phyloP scores from a whole-genome alignment of 441 rosid genomes.

The Populus hybrid region DNA sequence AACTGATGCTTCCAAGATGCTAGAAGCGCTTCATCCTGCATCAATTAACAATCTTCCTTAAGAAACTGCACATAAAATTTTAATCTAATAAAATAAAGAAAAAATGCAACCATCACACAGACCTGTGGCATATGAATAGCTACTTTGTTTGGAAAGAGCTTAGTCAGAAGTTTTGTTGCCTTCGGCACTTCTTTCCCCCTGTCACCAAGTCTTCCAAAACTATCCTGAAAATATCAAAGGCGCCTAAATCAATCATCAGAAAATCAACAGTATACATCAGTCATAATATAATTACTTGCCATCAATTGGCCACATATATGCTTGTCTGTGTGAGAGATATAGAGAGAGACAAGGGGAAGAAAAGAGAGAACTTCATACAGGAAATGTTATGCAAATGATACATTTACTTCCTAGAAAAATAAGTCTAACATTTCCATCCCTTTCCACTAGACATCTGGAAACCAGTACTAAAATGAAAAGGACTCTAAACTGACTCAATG shows the following conservation, averaged over 20 bases:
- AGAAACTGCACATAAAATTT: conserved; percentile 8
- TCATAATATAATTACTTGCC: neutral
- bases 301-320: neutral
- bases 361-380: neutral
- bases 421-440: neutral
- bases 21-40: conserved; percentile 66
- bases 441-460: neutral
- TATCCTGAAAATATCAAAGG: conserved; percentile 50
- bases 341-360: neutral
- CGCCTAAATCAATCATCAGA: conserved; percentile 15
- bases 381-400: neutral
- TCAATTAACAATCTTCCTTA: conserved; percentile 11
- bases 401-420: neutral
- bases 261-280: conserved; percentile 20
- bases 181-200: conserved; percentile 78
- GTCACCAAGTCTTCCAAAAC: conserved; percentile 74
- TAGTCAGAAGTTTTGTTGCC: conserved; percentile 58
- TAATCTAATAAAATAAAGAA: neutral
- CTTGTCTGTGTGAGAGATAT: neutral
- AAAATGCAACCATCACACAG: conserved; percentile 6
- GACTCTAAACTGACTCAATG: neutral
- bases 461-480: neutral
- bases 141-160: conserved; percentile 81
- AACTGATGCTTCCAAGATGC: conserved; percentile 68
- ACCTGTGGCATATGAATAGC: conserved; percentile 82